Percentiles rank a stretch among this genome's conserved stretches.
These are phyloP conservation scores for Rhododendron vialii DNA, from an alignment of 148 eudicot species.

Conservation along the genomic window DNA sequence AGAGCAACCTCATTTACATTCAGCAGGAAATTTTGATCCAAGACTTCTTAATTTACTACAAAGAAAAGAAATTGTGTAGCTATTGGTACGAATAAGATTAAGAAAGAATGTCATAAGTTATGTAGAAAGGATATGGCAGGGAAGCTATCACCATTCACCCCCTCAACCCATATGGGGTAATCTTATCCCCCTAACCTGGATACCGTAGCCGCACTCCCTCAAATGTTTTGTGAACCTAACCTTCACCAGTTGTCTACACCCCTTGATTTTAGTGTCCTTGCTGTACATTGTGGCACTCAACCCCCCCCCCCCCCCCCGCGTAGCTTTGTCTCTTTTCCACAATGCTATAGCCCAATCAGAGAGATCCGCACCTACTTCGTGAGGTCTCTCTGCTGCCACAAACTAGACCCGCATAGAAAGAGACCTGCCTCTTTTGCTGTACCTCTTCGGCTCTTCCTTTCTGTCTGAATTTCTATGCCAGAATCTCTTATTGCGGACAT, in stretches of 20 bases:
- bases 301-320: too few relatives aligned
- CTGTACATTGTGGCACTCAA: too few relatives aligned
- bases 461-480: neutral
- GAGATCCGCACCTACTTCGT: neutral
- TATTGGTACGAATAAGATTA: too few relatives aligned
- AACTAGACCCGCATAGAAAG: neutral
- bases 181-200: too few relatives aligned
- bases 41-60: neutral
- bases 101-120: neutral
- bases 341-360: neutral
- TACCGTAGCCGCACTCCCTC: too few relatives aligned
- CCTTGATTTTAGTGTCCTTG: too few relatives aligned
- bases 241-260: too few relatives aligned
- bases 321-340: neutral
- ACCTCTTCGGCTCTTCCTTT: neutral
- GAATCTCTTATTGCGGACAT: neutral
- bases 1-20: neutral
- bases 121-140: too few relatives aligned
- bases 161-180: too few relatives aligned
- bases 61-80: neutral
- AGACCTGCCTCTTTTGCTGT: neutral
- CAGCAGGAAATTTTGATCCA: neutral
- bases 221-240: too few relatives aligned
- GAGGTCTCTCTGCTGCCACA: neutral
- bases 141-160: too few relatives aligned